phyloP scores from a whole-genome alignment of 768 basidiomycete genomes.

The Gyrodon lividus region DNA sequence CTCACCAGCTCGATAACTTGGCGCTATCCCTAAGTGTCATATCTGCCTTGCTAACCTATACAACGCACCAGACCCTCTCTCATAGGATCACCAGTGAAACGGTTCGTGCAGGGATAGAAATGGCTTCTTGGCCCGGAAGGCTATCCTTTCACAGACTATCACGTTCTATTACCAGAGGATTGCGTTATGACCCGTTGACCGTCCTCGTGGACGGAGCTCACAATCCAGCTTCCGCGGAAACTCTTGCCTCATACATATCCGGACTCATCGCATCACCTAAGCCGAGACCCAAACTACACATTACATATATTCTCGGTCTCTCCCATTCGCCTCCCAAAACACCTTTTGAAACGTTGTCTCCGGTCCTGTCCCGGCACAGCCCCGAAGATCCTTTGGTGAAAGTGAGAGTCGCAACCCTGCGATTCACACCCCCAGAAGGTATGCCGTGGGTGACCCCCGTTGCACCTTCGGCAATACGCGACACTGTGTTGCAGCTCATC shows the following conservation, averaged over 20 bases:
- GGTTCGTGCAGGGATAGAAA: conserved; percentile 56
- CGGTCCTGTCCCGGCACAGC: conserved; percentile 52
- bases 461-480: conserved; percentile 46
- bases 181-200: conserved; percentile 24
- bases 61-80: conserved; percentile 26
- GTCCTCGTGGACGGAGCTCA: conserved; percentile 93
- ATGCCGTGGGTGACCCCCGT: conserved; percentile 94
- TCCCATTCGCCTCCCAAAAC: conserved; percentile 89
- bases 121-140: conserved; percentile 77
- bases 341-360: conserved; percentile 65
- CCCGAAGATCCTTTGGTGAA: conserved; percentile 28
- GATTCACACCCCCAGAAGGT: conserved; percentile 75
- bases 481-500: conserved; percentile 42
- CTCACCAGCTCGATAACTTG: conserved; percentile 86
- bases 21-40: conserved; percentile 64
- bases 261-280: conserved; percentile 32
- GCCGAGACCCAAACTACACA: conserved; percentile 29
- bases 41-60: conserved; percentile 49
- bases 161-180: conserved; percentile 18
- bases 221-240: conserved; percentile 74
- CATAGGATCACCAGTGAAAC: conserved; percentile 45
- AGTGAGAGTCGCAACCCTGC: conserved; percentile 50
- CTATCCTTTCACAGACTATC: conserved; percentile 61
- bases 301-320: conserved; percentile 77
- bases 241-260: conserved; percentile 60